Evolutionary conservation across 2,329 filamentous ascomycete species (phyloP), one percentile per base, ranked within the genome.

Genomic region (Pezicula radicicola): DNA sequence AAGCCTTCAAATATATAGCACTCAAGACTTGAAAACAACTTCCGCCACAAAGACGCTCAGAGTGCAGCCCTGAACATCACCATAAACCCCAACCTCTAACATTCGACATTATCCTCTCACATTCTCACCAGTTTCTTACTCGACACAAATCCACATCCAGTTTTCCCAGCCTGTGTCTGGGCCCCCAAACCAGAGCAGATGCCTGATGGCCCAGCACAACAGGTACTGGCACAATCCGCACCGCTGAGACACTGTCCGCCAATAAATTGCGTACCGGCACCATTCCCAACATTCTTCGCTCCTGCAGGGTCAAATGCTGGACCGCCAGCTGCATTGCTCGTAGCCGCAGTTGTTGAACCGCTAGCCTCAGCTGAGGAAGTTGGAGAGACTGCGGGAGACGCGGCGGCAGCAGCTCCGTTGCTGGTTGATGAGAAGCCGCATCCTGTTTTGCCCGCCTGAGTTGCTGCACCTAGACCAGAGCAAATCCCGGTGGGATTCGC

Each of bases 141-240:
- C 16, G 51, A 50, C n/a, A 55, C 58, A 40, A 69, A 70, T 2
- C 67, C 67, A 54, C 68, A 70, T 4, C 68, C 68, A 2, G 65
- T 66, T 52, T 70, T 70, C 18, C 68, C 68, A 13, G 60, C 61
- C 46, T 66, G 63, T 21, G 53, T 61, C 15, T 65, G 60, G 1
- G 66, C 68, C 2, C 63, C 68, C 1, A 60, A 43, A 9, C 66
- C 68, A 7, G 68, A 69, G 56, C 69, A 71, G 28, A 68, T 65
- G 4, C 59, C 59, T 2, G 57, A 50, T 7, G 59, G 59, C 2
- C 51, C 52, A 30, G 59, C 59, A 48, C 59, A 60, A 45, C 59
- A 61, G 9, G 45, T 49, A 30, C 51, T 55, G 7, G 25, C 55
- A 42, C 59, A 61, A 35, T 61, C 59, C 1, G 55, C 57, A n/a